Evolutionary conservation across 2,329 filamentous ascomycete genomes (phyloP).

Genomic region (Botryotinia convoluta): DNA sequence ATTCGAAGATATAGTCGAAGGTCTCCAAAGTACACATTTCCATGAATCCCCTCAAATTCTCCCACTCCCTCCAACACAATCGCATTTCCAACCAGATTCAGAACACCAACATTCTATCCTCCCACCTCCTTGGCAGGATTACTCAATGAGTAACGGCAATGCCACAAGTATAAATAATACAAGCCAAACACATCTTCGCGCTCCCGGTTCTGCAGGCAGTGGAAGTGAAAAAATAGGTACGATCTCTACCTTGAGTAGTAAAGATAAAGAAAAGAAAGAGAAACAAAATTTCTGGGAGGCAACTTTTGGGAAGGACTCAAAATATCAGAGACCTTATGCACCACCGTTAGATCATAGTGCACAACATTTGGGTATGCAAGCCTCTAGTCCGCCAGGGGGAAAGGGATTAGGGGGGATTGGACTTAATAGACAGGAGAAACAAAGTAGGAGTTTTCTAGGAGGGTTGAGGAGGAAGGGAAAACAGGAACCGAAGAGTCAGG

Average conservation of each 20-base stretch:
- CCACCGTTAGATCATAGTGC: slow-evolving; percentile 14
- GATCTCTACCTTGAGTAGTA: not conserved
- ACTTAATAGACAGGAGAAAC: slow-evolving; percentile 34
- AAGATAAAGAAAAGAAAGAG: slow-evolving; percentile 29
- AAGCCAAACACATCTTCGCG: slow-evolving; percentile 2
- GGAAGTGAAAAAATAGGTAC: slow-evolving; percentile 22
- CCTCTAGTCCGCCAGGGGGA: slow-evolving; percentile 28
- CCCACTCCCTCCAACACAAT: not conserved
- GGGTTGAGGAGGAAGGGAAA: slow-evolving; percentile 31
- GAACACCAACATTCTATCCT: slow-evolving; percentile 19
- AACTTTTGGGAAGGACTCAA: slow-evolving; percentile 36
- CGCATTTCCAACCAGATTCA: not conserved
- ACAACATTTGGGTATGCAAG: slow-evolving; percentile 17
- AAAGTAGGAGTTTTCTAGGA: slow-evolving; percentile 34
- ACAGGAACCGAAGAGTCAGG: slow-evolving; percentile 19
- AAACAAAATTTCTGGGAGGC: slow-evolving; percentile 38
- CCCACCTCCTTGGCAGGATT: slow-evolving; percentile 25
- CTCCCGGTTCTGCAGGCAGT: slow-evolving; percentile 32
- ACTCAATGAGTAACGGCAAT: slow-evolving; percentile 13
- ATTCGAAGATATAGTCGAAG: slow-evolving; percentile 35
- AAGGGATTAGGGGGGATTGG: slow-evolving; percentile 9
- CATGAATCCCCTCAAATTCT: slow-evolving; percentile 3
- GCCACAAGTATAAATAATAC: slow-evolving; percentile 1
- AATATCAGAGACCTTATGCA: slow-evolving; percentile 27
- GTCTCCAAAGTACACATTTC: slow-evolving; percentile 25